A percentile compares a stretch with the other conserved stretches of the same genome.
These are phyloP conservation scores for Adansonia madagascariensis DNA, from an alignment of 441 rosid species.

Conservation along the genomic window DNA sequence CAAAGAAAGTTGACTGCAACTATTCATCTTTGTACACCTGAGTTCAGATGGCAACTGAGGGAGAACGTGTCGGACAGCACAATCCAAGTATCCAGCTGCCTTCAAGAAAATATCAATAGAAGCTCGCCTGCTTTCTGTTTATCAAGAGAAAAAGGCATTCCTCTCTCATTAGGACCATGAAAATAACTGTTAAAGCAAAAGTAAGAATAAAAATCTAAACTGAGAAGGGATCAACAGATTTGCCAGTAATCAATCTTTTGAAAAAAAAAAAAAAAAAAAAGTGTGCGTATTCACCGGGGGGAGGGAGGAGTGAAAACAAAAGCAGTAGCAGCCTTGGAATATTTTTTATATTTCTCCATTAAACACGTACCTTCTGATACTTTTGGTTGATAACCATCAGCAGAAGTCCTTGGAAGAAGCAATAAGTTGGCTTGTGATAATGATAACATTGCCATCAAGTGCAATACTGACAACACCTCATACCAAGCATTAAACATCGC, in stretches of 20 bases:
- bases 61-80: conserved; percentile 84
- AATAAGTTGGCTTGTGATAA: conserved; percentile 88
- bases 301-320: neutral
- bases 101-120: conserved; percentile 90
- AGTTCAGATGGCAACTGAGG: conserved; percentile 77
- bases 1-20: conserved; percentile 18
- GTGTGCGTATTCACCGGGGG: too few species aligned
- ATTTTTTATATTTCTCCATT: conserved; percentile 21
- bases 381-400: conserved; percentile 78
- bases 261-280: neutral
- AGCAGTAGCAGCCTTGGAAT: conserved; percentile 9
- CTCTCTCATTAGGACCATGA: conserved; percentile 20
- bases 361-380: conserved; percentile 79
- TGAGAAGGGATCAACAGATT: neutral
- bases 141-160: conserved; percentile 26
- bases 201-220: conserved; percentile 1
- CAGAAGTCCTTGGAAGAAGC: conserved; percentile 85
- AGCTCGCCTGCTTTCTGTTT: conserved; percentile 83
- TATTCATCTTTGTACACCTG: conserved; percentile 56
- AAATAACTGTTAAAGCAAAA: conserved; percentile 10
- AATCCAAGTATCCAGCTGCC: conserved; percentile 97
- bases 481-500: conserved; percentile 85
- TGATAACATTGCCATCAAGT: conserved; percentile 91
- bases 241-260: conserved; percentile 2
- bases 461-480: conserved; percentile 92